Percentiles rank a stretch among this genome's conserved stretches.
phyloP scores from a whole-genome alignment of 345 rosid genomes.

The Camelina sativa region DNA sequence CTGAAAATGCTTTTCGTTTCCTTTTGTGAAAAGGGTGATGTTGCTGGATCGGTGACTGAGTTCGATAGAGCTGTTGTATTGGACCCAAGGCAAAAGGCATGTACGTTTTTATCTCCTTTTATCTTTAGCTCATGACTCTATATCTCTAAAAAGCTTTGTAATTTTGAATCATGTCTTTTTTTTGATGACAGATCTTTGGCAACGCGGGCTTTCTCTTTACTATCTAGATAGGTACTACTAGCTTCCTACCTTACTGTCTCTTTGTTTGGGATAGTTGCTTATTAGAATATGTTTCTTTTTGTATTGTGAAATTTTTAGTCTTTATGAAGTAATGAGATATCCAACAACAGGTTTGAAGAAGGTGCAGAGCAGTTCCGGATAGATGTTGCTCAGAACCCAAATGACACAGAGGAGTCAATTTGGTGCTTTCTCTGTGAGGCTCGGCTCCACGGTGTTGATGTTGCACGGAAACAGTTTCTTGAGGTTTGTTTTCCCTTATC shows the following conservation, averaged over 20 bases:
- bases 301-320: too few species aligned
- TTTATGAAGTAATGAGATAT: slow-evolving; percentile 18
- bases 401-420: slow-evolving; percentile 92
- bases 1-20: background rate
- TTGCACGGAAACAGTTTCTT: slow-evolving; percentile 67
- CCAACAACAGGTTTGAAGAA: slow-evolving; percentile 66
- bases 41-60: slow-evolving; percentile 67
- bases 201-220: slow-evolving; percentile 71
- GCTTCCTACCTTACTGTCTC: slow-evolving; percentile 3
- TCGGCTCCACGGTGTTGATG: slow-evolving; percentile 61
- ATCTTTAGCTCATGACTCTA: background rate
- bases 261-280: slow-evolving; percentile 9
- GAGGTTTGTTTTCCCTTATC: slow-evolving; percentile 51
- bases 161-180: background rate
- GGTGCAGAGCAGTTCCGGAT: slow-evolving; percentile 90
- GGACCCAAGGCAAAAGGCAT: slow-evolving; percentile 82
- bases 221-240: slow-evolving; percentile 65
- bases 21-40: slow-evolving; percentile 67
- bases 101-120: slow-evolving; percentile 52
- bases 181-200: slow-evolving; percentile 62
- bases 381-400: slow-evolving; percentile 90
- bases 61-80: slow-evolving; percentile 79
- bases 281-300: background rate
- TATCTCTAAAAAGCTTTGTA: background rate
- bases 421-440: slow-evolving; percentile 96